Base-by-base conservation (phyloP, 2,329 filamentous ascomycete species). In the Xylariaceae sp. region DNA sequence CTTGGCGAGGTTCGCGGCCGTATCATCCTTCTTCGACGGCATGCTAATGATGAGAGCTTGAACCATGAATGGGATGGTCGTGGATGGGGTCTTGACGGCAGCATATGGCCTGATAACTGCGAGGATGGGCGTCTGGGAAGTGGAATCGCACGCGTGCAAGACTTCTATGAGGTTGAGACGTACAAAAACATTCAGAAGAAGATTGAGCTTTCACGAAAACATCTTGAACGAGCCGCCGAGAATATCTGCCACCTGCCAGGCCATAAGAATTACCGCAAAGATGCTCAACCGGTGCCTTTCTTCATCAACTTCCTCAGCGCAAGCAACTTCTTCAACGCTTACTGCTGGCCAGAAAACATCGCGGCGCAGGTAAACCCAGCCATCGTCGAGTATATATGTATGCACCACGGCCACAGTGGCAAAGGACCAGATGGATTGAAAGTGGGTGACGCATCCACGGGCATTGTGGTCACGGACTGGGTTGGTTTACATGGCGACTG, bases 281-380 rank as follows among this genome's bases (percentile, higher is more conserved):
- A 64, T 23, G 63, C 73, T 2, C 64, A 63, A 18, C 65, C 69
- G 34, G 78, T 78, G 13, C 90, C 91, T 0, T 82, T 97, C 66
- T 96, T 89, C 69, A 78, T 97, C 74, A 99, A 97, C 74, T 97
- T 97, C 72, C 74, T 97, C 63, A 91, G 83, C 66, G 94, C 88
- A 0, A 93, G 88, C 73, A 97, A 97, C 76, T 97, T 97, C 78
- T 97, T 93, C 86, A 92, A 90, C 65, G 80, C 88, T 1, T 86
- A 84, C 57, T 96, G 92, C 74, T 99, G 94, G 94, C 94, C 94
- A 0, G 92, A 96, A 74, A 88, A 84, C 70, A 90, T 99, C 72
- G 93, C 94, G 1, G 87, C 85, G 17, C 90, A 89, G 76, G 81
- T 96, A 53, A 97, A 97, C 76, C 89, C 92, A 15, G 86, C 87